Base-by-base conservation (phyloP, 2,329 filamentous ascomycete species). In the Pyrenochaeta sp. region DNA sequence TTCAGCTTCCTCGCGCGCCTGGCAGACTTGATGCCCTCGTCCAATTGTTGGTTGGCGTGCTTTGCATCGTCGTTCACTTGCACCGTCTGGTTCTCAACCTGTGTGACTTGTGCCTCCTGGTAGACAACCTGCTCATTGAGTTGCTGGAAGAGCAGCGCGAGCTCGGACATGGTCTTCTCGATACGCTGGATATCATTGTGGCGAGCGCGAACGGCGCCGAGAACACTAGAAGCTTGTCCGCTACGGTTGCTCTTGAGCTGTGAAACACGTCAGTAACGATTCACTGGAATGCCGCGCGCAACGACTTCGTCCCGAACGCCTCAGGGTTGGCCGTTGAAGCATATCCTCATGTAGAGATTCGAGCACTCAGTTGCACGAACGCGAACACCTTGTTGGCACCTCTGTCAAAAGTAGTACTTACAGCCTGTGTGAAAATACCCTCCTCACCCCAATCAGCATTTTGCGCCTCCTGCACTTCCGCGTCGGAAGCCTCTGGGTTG, bases 131-230 rank as follows among this genome's bases (percentile, higher is more conserved):
- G 82, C 67, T 90, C 87, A 58, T 90, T 90, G 61, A 95, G 86
- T 71, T 93, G 88, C 65, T 88, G 82, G 81, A 92, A 93, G 68
- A 94, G 84, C 47, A 84, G 75, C 27, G 87, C 84, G 42, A 94
- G 85, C 75, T 94, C 90, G 36, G 82, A 80, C 64, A 94, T 84
- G 5, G 90, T 92, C 74, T 86, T 84, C 78, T 94, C 91, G 67
- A 95, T 94, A 77, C 87, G 87, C 79, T 91, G 86, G 63, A 94
- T 88, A 79, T 94, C 91, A 74, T 91, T 91, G 82, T 94, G 91
- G 54, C 91, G 90, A 37, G 90, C 91, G 65, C 90, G 90, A 39
- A 94, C 91, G 62, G 90, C 90, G 64, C 90, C 90, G 49, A 94
- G 87, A 7, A 92, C 87, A 15, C 88, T 88, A 50, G 84, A 86